A percentile compares a stretch with the other conserved stretches of the same genome.
Evolutionary conservation across 176 grass and related monocot genomes (phyloP).

Genomic region (Raddia guianensis): DNA sequence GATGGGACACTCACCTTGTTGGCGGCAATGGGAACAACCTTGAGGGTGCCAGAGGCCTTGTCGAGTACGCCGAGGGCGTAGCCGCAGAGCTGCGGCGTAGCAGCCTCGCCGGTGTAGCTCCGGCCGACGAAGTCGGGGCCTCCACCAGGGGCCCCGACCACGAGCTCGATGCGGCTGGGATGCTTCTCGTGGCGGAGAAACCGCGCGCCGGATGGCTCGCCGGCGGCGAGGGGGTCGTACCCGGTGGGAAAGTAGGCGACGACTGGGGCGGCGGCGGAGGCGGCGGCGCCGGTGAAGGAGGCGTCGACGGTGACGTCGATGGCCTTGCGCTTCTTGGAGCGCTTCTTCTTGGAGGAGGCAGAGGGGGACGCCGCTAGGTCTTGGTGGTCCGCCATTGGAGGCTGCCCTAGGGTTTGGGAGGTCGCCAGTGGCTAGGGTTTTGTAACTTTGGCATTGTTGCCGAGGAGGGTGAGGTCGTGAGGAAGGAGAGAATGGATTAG

Average conservation of each 20-base stretch:
- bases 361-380: slow-evolving; percentile 26
- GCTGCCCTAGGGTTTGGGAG: slow-evolving; percentile 43
- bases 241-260: slow-evolving; percentile 89
- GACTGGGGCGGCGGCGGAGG: slow-evolving; percentile 48
- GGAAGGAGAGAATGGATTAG: too few relatives aligned
- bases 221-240: slow-evolving; percentile 50
- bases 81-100: slow-evolving; percentile 56
- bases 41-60: slow-evolving; percentile 77
- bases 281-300: slow-evolving; percentile 17
- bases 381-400: slow-evolving; percentile 42
- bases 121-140: slow-evolving; percentile 72
- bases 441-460: not conserved
- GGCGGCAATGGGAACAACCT: slow-evolving; percentile 66
- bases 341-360: slow-evolving; percentile 50
- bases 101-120: slow-evolving; percentile 81
- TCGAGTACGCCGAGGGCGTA: slow-evolving; percentile 85
- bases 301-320: slow-evolving; percentile 31
- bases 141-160: slow-evolving; percentile 45
- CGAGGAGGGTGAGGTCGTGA: not conserved
- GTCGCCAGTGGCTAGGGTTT: not conserved
- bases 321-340: slow-evolving; percentile 49
- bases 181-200: slow-evolving; percentile 53
- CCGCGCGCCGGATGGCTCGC: slow-evolving; percentile 9
- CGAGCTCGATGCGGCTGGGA: slow-evolving; percentile 63
- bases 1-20: slow-evolving; percentile 58